Base-by-base conservation (phyloP, 2,329 filamentous ascomycete species). In the Aspergillus pseudotamarii region DNA sequence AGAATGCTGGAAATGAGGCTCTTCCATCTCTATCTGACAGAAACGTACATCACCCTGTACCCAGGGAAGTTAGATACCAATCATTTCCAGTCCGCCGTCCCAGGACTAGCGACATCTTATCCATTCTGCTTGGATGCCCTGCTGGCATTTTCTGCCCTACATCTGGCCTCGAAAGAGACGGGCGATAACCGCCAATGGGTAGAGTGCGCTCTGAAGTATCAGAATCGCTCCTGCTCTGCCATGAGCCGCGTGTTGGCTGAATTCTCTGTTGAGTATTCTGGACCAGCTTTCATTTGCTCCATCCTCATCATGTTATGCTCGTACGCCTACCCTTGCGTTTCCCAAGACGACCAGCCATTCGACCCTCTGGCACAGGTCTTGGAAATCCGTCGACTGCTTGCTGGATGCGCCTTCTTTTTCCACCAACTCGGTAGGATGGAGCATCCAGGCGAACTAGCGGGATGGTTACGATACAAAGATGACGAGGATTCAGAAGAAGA, bases 101-200 rank as follows among this genome's bases (percentile, higher is more conserved):
- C 78, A 2, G 72, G 72, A 11, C 72, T 79, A 60, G 78, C 78
- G 1, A 78, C 81, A 56, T 73, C 78, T 6, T 76, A 79, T 64
- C 74, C 79, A 4, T 83, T 80, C 51, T 71, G 83, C n/a, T 71
- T 83, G 14, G 77, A 82, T 61, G 76, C 75, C 34, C 70, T 82
- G 12, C 72, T 83, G 5, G 80, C 81, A 6, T 68, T 83, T 11
- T 75, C 80, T 6, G 80, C 81, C 9, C 71, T 83, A 23, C 81
- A 83, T 59, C 66, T 81, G 16, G 78, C 77, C 23, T 76, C 77
- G 34, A 65, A 80, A 4, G 75, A 81, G 58, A 63, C 69, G 12
- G 65, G 71, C 10, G 70, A 73, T 45, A 75, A 72, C 56, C 73
- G 71, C 8, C 62, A 66, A 30, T 79, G 76, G 70, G 64, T 77